A percentile compares a stretch with the other conserved stretches of the same genome.
Conservation (phyloP, 2,329 filamentous ascomycete species). For the Colletotrichum endophyticum region DNA sequence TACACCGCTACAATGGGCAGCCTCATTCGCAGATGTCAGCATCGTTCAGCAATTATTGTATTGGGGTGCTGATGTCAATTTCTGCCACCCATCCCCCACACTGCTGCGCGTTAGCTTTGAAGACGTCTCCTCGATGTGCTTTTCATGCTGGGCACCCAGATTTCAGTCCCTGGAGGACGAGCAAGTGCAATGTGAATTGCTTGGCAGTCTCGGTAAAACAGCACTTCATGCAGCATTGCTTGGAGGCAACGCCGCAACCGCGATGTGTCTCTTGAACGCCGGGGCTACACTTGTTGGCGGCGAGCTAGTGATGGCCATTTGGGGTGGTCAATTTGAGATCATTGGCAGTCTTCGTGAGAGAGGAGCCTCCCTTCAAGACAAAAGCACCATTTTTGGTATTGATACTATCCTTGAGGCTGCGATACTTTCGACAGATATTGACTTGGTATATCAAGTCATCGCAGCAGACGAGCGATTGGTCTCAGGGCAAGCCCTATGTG, state of each 20-base stretch:
- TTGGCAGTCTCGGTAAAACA: neutral
- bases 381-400: neutral
- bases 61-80: neutral
- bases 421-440: neutral
- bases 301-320: neutral
- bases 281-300: neutral
- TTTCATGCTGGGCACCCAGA: neutral
- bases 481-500: rapidly evolving
- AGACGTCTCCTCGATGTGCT: neutral
- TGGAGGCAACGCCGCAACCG: rapidly evolving
- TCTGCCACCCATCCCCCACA: neutral
- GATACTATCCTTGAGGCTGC: rapidly evolving
- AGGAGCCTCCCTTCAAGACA: neutral
- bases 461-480: rapidly evolving
- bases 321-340: neutral
- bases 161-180: rapidly evolving
- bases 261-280: rapidly evolving
- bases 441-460: rapidly evolving
- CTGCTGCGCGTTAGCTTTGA: rapidly evolving
- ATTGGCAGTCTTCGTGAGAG: rapidly evolving
- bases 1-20: neutral
- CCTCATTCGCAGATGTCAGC: rapidly evolving
- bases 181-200: rapidly evolving
- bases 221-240: neutral
- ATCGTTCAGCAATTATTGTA: neutral